phyloP scores from a whole-genome alignment of 1,284 basidiomycete genomes.

The Ceratobasidium theobromae region DNA sequence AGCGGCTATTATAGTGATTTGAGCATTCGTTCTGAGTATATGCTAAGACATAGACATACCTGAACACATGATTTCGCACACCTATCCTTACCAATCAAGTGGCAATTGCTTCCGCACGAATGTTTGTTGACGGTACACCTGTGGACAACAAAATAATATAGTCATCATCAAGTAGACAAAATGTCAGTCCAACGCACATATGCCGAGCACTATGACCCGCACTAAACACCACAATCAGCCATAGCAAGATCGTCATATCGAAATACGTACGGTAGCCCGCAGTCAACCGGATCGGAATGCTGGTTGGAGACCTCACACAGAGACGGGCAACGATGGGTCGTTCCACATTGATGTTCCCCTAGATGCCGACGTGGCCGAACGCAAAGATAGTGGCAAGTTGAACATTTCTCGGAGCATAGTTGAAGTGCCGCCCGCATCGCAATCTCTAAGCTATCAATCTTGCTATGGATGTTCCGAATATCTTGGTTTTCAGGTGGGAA shows the following conservation, averaged over 20 bases:
- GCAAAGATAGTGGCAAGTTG: conserved; percentile 53
- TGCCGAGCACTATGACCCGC: conserved; percentile 60
- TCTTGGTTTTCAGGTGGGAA: conserved; percentile 32
- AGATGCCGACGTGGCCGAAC: conserved; percentile 49
- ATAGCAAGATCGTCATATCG: neutral
- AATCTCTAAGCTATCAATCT: conserved; percentile 40
- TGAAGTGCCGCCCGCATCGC: conserved; percentile 52
- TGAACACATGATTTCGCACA: conserved; percentile 55
- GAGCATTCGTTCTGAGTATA: neutral
- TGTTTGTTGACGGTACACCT: conserved; percentile 55
- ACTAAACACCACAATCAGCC: conserved; percentile 37
- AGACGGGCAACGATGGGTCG: conserved; percentile 46
- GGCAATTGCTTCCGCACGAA: conserved; percentile 54
- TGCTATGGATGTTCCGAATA: conserved; percentile 18
- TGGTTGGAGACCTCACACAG: conserved; percentile 47
- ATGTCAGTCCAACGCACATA: conserved; percentile 45
- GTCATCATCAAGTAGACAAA: neutral
- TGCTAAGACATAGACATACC: conserved; percentile 41
- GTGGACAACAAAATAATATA: neutral
- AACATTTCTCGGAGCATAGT: conserved; percentile 53
- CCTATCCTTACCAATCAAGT: conserved; percentile 49
- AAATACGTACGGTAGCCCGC: conserved; percentile 51
- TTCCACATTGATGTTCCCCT: conserved; percentile 52
- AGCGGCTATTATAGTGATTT: conserved; percentile 44
- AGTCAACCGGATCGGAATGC: conserved; percentile 38